Base-by-base conservation (phyloP, 352 stramenopile species). In the Globisporangium viniferum region DNA sequence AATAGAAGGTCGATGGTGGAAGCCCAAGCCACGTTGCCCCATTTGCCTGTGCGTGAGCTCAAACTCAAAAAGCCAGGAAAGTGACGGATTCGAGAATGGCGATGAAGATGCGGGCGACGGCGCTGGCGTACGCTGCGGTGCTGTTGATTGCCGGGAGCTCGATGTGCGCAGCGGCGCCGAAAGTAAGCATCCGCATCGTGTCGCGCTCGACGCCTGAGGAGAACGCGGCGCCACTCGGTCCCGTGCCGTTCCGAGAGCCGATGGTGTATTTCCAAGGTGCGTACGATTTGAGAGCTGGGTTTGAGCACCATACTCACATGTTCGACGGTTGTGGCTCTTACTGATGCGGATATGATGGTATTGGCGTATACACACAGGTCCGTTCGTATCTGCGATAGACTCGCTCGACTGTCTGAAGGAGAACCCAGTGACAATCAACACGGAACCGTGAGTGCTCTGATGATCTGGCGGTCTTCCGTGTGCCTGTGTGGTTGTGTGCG, bases 121-220 rank as follows among this genome's bases (percentile, higher is more conserved):
- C 54, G 39, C 36, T 77, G 46, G 55, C 75, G 59, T 64, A 55
- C 33, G 33, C 62, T 20, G 41, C 66, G 62, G 33, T 67, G 35
- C 27, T 74, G 33, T n/a, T 81, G 24, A 67, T 70, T 55, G 57
- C 82, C 1, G 62, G 57, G 10, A 66, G 66, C 56, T 44, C 67
- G n/a, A 29, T 77, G 27, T 86, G 80, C 51, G 54, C 59, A 0
- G 85, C 73, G 20, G 75, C 75, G 2, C 81, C 78, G 24, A 89
- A 78, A 59, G 75, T 90, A n/a, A 70, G 78, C n/a, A 93, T 93
- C 59, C 76, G 74, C 7, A 68, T 93, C 31, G 76, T 91, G 20
- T 55, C 74, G 56, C 81, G 83, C 0, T 73, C 78, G 18, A 64
- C 62, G 0, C 53, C 64, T 2, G 63, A 62, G 8, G 66, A 59